Evolutionary conservation across 257 asterid species (phyloP).

Genomic region (Nicotiana obtusifolia): DNA sequence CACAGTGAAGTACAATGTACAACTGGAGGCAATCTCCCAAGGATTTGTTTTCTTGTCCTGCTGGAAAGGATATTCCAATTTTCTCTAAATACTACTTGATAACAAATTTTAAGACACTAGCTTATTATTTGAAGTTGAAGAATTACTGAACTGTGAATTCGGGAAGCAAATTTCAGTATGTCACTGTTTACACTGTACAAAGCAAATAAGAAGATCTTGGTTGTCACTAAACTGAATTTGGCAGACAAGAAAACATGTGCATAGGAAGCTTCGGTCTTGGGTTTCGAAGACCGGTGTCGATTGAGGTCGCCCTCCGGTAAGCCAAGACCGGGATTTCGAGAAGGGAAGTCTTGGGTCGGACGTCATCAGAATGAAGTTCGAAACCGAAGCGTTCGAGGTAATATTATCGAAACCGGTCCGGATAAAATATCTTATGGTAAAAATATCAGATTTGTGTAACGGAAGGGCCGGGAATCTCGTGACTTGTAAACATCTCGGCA

Average conservation of each 20-base stretch:
- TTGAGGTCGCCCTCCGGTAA: no score
- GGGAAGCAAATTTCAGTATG: not conserved
- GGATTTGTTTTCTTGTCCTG: not conserved
- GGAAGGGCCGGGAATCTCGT: no score
- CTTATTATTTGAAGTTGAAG: not conserved
- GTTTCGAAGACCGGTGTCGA: no score
- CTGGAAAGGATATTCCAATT: not conserved
- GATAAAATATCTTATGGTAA: no score
- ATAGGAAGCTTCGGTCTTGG: no score
- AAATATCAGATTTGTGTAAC: no score
- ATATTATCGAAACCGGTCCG: no score
- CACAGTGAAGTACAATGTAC: not conserved
- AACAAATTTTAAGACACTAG: not conserved
- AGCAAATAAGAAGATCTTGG: not conserved
- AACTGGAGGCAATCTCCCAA: not conserved
- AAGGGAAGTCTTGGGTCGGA: no score
- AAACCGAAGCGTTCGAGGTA: no score
- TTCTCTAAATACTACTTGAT: not conserved
- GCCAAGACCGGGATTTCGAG: no score
- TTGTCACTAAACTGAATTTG: not conserved
- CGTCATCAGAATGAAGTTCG: no score
- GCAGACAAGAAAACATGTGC: not conserved
- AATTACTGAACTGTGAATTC: not conserved
- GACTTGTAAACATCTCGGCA: no score
- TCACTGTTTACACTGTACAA: not conserved